These are phyloP conservation scores for Coprinellus micaceus DNA, from an alignment of 768 basidiomycete genomes.

Conservation along the genomic window DNA sequence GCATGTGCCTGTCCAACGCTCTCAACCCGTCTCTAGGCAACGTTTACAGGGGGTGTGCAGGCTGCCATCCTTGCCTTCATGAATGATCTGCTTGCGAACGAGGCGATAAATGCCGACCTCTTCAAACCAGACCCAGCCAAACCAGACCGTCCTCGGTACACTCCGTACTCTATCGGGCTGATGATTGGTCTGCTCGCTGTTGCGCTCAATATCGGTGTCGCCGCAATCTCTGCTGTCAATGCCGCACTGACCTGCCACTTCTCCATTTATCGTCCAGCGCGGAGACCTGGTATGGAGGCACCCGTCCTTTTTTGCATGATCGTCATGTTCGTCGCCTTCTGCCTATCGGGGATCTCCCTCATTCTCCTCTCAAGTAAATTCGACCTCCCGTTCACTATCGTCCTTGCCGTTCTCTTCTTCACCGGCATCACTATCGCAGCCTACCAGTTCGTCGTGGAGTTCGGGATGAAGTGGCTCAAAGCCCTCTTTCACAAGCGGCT, in stretches of 20 bases:
- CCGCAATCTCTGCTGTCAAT: not conserved
- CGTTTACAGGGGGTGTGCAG: not conserved
- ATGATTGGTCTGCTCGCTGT: not conserved
- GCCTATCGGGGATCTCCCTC: not conserved
- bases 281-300: not conserved
- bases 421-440: not conserved
- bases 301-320: conserved; percentile 1
- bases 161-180: not conserved
- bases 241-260: not conserved
- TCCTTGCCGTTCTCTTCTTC: not conserved
- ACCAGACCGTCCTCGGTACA: not conserved
- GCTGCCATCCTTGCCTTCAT: not conserved
- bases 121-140: not conserved
- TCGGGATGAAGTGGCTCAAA: not conserved
- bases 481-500: not conserved
- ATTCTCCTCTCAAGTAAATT: not conserved
- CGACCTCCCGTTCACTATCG: not conserved
- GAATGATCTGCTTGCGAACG: not conserved
- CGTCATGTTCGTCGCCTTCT: not conserved
- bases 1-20: not conserved
- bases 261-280: not conserved
- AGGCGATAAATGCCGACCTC: not conserved
- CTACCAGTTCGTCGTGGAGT: not conserved
- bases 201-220: not conserved
- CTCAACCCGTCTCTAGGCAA: not conserved